Evolutionary conservation across 129 eudicot genomes (phyloP), one percentile per base, ranked within the genome.

Genomic region (Lonicera japonica): DNA sequence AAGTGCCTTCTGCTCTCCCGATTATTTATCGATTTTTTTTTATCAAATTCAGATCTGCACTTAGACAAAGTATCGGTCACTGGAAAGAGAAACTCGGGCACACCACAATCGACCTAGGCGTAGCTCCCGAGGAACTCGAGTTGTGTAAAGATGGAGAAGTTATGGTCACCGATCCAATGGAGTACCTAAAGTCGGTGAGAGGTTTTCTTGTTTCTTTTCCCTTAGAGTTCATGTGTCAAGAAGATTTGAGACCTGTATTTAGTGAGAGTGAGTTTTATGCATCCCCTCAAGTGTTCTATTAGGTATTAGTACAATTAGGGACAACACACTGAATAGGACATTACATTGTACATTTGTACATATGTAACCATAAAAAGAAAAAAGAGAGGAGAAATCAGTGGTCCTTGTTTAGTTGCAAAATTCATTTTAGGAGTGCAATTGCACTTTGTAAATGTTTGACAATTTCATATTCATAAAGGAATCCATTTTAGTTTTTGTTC

Each of bases 151-250:
- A 77, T 53, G 95, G 81, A 51, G 63, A 71, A 66, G 66, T 69
- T 29, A 38, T 25, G 2, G 57, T 19, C 52, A 61, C 54, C 10
- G 79, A 84, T 53, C 68, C 96, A 16, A 56, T 47, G 79, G 89
- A 83, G 59, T 74, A 59, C 57, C 19, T 92, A 41, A 87, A 85
- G 71, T 65, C 66, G 15, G 86, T 82, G 21, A 71, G 56, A 71
- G 98, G 95, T 18, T 75, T 79, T 75, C 88, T 87, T 60, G 98
- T 92, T 69, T 77, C 86, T 22, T 92, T 92, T 47, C 98, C 98
- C 4, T 71, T 92, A 70, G 85, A 85, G 68, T 92, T 87, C 74
- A 84, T 92, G 96, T 58, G 84, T 51, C 78, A 87, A 19, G 96
- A 92, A 73, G 95, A 87, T 78, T 59, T 92, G 62, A 87, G 95